Conservation (phyloP, 1,284 basidiomycete genomes). For the Ustilago curta region DNA sequence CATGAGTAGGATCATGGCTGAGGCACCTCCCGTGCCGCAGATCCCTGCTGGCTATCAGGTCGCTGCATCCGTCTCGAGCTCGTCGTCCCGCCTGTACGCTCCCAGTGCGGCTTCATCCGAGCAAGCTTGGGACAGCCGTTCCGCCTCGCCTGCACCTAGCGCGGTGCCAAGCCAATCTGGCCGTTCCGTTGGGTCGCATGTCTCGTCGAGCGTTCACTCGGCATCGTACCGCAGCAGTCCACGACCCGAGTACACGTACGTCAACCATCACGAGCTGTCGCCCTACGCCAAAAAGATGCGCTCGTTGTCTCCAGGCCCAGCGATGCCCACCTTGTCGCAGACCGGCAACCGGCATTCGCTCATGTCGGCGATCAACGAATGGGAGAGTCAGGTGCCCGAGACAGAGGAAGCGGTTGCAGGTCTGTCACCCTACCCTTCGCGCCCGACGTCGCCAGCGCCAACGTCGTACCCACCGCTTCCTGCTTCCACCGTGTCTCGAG, state of each 20-base stretch:
- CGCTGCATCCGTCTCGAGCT: constrained; percentile 27
- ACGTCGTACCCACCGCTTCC: constrained; percentile 47
- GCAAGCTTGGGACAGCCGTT: constrained; percentile 40
- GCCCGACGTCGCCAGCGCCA: constrained; percentile 34
- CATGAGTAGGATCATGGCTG: constrained; percentile 45
- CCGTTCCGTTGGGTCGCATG: constrained; percentile 50
- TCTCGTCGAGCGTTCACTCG: constrained; percentile 54
- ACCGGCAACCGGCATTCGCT: constrained; percentile 47
- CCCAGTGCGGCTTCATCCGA: constrained; percentile 31
- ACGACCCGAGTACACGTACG: constrained; percentile 43
- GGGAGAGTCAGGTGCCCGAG: constrained; percentile 57
- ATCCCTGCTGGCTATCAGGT: constrained; percentile 42
- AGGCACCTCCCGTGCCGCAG: constrained; percentile 52
- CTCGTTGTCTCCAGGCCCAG: constrained; percentile 46
- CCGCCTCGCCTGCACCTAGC: constrained; percentile 47
- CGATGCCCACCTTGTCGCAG: constrained; percentile 26
- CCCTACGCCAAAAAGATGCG: constrained; percentile 56
- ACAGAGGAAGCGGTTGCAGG: constrained; percentile 8
- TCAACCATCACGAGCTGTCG: constrained; percentile 53
- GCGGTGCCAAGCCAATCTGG: constrained; percentile 49
- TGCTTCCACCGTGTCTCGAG: constrained; percentile 48
- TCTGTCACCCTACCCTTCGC: constrained; percentile 35
- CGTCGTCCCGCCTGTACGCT: constrained; percentile 44
- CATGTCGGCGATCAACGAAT: constrained; percentile 65
- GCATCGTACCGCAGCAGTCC: constrained; percentile 42